Conservation (phyloP, 345 rosid species). For the Linum trigynum region DNA sequence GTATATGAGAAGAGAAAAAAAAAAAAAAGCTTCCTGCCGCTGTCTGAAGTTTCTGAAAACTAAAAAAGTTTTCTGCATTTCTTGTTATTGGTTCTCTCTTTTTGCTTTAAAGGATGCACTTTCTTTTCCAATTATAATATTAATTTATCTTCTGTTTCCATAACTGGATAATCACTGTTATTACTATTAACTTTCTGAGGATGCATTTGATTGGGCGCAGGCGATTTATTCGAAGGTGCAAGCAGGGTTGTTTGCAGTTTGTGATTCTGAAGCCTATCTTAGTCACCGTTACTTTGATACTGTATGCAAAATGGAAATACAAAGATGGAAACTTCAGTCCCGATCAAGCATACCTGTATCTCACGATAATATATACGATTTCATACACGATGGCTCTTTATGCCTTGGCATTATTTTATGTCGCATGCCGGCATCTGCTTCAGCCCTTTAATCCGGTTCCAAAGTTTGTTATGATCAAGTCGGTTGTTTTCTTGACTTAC, state of each 20-base stretch:
- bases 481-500: conserved; percentile 93
- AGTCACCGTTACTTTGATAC: conserved; percentile 76
- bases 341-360: conserved; percentile 73
- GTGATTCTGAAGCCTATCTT: conserved; percentile 90
- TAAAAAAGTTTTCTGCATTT: not conserved
- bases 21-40: not conserved
- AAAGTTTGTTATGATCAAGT: conserved; percentile 84
- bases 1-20: not conserved
- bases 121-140: not conserved
- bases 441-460: conserved; percentile 99
- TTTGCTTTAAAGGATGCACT: not conserved
- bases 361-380: conserved; percentile 81
- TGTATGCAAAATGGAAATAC: conserved; percentile 91
- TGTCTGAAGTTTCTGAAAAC: not conserved
- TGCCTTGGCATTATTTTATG: conserved; percentile 75
- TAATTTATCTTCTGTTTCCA: not conserved
- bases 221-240: conserved; percentile 92
- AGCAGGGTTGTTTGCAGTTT: conserved; percentile 98
- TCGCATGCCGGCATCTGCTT: conserved; percentile 96
- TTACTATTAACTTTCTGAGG: conserved; percentile 4
- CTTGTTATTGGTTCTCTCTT: not conserved
- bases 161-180: not conserved
- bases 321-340: conserved; percentile 95
- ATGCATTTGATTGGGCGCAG: conserved; percentile 25
- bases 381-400: conserved; percentile 88